Percentiles rank a stretch among this genome's conserved stretches.
Conservation (phyloP, 2,329 filamentous ascomycete species). For the Xylariaceae sp. region DNA sequence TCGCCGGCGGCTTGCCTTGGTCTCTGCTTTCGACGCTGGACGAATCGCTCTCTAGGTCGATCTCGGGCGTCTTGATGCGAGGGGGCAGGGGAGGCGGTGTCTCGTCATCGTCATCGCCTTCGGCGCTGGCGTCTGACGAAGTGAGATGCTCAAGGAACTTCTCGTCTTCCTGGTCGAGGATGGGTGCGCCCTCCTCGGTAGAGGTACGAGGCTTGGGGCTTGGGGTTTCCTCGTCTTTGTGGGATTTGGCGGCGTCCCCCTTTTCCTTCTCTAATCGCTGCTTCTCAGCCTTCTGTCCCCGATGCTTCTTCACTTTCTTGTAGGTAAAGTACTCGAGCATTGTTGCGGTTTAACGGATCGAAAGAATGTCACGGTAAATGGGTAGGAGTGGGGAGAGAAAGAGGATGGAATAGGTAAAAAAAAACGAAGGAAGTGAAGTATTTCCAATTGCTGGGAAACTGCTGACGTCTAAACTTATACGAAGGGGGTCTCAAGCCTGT, state of each 20-base stretch:
- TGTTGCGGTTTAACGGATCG: constrained; percentile 23
- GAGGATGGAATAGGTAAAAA: background rate
- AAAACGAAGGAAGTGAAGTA: background rate
- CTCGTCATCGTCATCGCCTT: constrained; percentile 47
- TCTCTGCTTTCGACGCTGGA: constrained; percentile 39
- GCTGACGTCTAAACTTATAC: background rate
- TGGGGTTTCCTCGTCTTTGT: constrained; percentile 22
- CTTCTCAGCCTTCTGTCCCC: constrained; percentile 49
- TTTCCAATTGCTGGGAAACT: background rate
- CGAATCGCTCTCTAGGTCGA: constrained; percentile 51
- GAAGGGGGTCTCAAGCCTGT: constrained; percentile 18
- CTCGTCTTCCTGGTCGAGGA: constrained; percentile 61
- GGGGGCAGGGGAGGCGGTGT: constrained; percentile 59
- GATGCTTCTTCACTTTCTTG: constrained; percentile 65
- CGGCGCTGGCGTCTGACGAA: constrained; percentile 34
- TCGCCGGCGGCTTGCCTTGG: constrained; percentile 14
- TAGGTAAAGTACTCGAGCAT: constrained; percentile 68
- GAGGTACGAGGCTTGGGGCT: constrained; percentile 19
- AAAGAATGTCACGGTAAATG: background rate
- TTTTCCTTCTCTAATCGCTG: constrained; percentile 27
- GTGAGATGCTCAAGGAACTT: constrained; percentile 60
- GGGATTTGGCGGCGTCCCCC: constrained; percentile 34
- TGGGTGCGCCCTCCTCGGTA: constrained; percentile 40
- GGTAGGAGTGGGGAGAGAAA: background rate
- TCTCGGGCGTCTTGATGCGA: constrained; percentile 52